A percentile compares a stretch with the other conserved stretches of the same genome.
phyloP scores from a whole-genome alignment of 148 eudicot genomes.

The Rhododendron williamsianum region DNA sequence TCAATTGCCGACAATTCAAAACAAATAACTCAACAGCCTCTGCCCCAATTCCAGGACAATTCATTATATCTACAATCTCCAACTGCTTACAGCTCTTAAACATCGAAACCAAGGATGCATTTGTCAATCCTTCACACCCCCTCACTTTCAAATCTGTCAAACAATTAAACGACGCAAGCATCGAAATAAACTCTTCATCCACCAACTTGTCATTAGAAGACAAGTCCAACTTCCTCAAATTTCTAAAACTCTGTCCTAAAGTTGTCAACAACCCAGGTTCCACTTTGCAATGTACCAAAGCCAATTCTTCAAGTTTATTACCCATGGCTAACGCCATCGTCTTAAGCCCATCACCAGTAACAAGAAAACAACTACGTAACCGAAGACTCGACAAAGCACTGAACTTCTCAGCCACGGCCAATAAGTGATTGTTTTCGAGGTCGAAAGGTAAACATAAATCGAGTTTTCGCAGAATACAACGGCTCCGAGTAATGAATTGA shows the following conservation, averaged over 20 bases:
- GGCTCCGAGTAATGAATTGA: constrained; percentile 34
- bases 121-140: constrained; percentile 37
- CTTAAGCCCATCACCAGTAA: constrained; percentile 40
- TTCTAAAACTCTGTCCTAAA: constrained; percentile 41
- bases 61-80: constrained; percentile 35
- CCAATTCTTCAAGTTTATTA: constrained; percentile 34
- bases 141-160: constrained; percentile 27
- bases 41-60: constrained; percentile 29
- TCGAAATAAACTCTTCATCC: constrained; percentile 18
- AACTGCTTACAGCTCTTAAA: constrained; percentile 29
- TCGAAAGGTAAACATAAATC: constrained; percentile 63
- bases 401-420: neutral
- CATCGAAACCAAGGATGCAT: constrained; percentile 20
- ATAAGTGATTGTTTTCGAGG: constrained; percentile 37
- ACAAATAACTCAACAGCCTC: constrained; percentile 38
- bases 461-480: constrained; percentile 25
- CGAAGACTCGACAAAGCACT: constrained; percentile 24
- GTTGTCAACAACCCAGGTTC: constrained; percentile 42
- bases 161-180: constrained; percentile 34
- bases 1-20: constrained; percentile 3
- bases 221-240: constrained; percentile 28
- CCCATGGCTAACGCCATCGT: constrained; percentile 21
- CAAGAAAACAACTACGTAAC: constrained; percentile 51
- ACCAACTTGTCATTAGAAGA: neutral
- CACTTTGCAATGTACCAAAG: constrained; percentile 46